Evolutionary conservation across 352 stramenopile species (phyloP), one percentile per base, ranked within the genome.

Genomic region (Globisporangium solare): DNA sequence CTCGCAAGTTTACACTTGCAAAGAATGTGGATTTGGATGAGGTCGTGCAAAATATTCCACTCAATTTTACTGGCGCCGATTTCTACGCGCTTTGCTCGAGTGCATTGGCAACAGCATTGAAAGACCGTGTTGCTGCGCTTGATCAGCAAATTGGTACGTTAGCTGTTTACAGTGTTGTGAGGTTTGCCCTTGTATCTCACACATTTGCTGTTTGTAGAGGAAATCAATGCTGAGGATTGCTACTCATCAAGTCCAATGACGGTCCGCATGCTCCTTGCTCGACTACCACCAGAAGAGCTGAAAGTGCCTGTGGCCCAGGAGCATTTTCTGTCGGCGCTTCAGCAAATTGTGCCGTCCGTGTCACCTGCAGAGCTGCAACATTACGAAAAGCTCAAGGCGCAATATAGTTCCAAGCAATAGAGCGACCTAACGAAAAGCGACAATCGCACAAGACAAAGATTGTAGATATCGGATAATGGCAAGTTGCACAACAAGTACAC

Each of bases 81-180:
- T 93, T 92, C 47, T 94, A 94, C 54, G 85, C 85, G 32, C 68
- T 92, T 17, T 90, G 79, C 50, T 94, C 85, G 5, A 85, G 79
- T 54, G 77, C 85, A 12, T 60, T 94, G 40, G 75, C 80, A 1
- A 69, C 78, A n/a, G 85, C 85, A 32, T 58, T 94, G 14, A 92
- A 94, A 64, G 78, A 91, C 59, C 79, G 79, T 7, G 83, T 94
- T 0, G 67, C 76, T 4, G 59, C 76, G 21, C 58, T 94, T 6
- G 81, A 92, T 49, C 60, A 57, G 17, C 73, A 88, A 53, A 74
- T 92, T 43, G 76, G 76, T 88, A 66, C 50, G 73, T 68, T 37
- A 46, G 40, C 13, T 51, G 22, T 65, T 35, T 35, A 10, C 10
- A 35, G 22, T 56, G 40, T 50, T 42, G 13, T 43, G 18, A 18